These are phyloP conservation scores for Saururus chinensis DNA, from an alignment of 164 flowering plant genomes.

Conservation along the genomic window DNA sequence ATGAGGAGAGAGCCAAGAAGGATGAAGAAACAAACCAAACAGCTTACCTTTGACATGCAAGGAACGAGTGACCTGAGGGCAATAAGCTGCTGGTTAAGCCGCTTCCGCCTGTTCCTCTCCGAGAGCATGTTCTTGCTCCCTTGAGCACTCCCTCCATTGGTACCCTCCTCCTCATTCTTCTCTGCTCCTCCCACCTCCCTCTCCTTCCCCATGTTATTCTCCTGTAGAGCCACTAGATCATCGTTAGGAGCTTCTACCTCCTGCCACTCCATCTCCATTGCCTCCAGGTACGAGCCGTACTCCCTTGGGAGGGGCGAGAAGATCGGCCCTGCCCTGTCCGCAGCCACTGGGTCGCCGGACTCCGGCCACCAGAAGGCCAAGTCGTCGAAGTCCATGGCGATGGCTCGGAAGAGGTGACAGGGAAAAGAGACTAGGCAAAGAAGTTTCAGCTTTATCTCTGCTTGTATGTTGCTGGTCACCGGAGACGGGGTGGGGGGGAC, in stretches of 20 bases:
- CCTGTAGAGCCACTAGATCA: too few species aligned
- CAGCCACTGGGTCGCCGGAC: background rate
- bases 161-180: too few species aligned
- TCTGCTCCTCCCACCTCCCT: too few species aligned
- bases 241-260: too few species aligned
- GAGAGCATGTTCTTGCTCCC: background rate
- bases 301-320: background rate
- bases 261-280: too few species aligned
- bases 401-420: background rate
- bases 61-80: background rate
- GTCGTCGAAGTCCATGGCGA: background rate
- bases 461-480: too few species aligned
- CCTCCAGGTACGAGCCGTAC: too few species aligned
- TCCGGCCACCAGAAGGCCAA: background rate
- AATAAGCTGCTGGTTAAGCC: background rate
- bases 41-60: conserved; percentile 1
- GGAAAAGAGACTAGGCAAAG: too few species aligned
- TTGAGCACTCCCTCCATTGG: background rate
- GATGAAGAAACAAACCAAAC: too few species aligned
- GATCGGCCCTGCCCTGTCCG: background rate
- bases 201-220: background rate
- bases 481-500: too few species aligned
- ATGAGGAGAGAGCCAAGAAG: too few species aligned
- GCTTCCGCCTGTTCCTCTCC: background rate
- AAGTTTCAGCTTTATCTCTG: too few species aligned